Evolutionary conservation across 495 filamentous ascomycete species (phyloP), one percentile per base, ranked within the genome.

Genomic region (Penicillium canescens): DNA sequence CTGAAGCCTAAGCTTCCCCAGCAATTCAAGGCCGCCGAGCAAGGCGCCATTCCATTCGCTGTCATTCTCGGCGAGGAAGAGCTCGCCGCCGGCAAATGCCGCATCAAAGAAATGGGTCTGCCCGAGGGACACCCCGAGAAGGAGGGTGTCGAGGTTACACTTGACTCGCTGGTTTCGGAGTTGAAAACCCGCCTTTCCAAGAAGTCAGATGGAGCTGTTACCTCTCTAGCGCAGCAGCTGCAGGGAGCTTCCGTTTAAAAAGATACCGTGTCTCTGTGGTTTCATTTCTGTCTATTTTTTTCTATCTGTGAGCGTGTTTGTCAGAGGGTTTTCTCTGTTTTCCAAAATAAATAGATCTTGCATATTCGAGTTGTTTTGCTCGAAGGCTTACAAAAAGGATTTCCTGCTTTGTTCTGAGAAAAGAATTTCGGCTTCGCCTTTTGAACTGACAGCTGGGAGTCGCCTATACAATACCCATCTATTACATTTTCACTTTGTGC

Each of bases 21-120:
- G 40, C 90, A 95, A 70, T 93, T 95, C 77, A 89, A 91, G 66
- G 81, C 80, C 35, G 88, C 89, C 34, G 91, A 95, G 57, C 74
- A 77, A 43, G 82, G 81, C 47, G 84, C 81, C 33, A 78, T 91
- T 14, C 89, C 89, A 3, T 86, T 90, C 62, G 86, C 82, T 6
- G 75, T 93, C 20, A 89, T 94, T 56, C 76, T 95, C 7, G 89
- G 90, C 28, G 89, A 93, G 60, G 88, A 92, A 52, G 90, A 94
- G 66, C 68, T 90, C 31, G 82, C 82, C 46, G 74, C 80, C 13
- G 88, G 88, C 24, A 86, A 92, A 64, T 84, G 90, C 57, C 89
- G 86, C 69, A 78, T 95, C 58, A 96, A 96, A 79, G 86, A 92
- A 71, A 82, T 94, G 78, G 89, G 90, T 40, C 78, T 92, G 43